Conservation (phyloP, 1,284 basidiomycete species). For the Bjerkandera adusta region DNA sequence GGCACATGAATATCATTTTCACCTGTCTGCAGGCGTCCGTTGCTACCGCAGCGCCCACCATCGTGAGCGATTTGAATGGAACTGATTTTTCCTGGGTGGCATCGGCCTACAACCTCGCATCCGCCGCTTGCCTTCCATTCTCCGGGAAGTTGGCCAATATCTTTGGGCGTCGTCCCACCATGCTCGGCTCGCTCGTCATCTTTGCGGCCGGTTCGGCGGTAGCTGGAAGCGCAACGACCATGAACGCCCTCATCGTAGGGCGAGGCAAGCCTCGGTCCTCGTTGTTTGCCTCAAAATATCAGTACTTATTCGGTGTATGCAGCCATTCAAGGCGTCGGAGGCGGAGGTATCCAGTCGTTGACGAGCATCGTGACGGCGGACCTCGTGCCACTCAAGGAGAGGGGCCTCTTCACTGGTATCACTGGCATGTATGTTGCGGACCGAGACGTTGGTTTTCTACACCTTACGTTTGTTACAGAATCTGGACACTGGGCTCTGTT, state of each 20-base stretch:
- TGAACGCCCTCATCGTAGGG: constrained; percentile 36
- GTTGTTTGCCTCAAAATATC: background rate
- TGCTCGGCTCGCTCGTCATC: constrained; percentile 32
- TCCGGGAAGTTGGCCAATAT: constrained; percentile 27
- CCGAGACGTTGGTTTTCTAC: background rate
- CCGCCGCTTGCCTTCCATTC: constrained; percentile 30
- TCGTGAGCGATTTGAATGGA: constrained; percentile 30
- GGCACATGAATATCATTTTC: background rate
- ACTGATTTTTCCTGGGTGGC: constrained; percentile 32
- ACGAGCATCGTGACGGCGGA: constrained; percentile 41
- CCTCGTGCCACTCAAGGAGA: constrained; percentile 38
- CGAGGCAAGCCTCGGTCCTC: constrained; percentile 20
- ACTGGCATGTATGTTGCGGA: constrained; percentile 19
- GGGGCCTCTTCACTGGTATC: constrained; percentile 35
- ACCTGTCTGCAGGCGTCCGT: constrained; percentile 27
- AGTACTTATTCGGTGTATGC: background rate
- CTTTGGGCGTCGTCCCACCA: constrained; percentile 32
- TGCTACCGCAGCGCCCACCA: constrained; percentile 34
- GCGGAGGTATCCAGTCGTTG: constrained; percentile 38
- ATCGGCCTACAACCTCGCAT: constrained; percentile 29
- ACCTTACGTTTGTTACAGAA: constrained; percentile 1
- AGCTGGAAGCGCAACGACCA: constrained; percentile 34
- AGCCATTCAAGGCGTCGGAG: constrained; percentile 46
- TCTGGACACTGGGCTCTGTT: constrained; percentile 11
- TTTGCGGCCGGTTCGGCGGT: constrained; percentile 38